These are phyloP conservation scores for Nicotiana attenuata DNA, from an alignment of 257 asterid genomes.

Conservation along the genomic window DNA sequence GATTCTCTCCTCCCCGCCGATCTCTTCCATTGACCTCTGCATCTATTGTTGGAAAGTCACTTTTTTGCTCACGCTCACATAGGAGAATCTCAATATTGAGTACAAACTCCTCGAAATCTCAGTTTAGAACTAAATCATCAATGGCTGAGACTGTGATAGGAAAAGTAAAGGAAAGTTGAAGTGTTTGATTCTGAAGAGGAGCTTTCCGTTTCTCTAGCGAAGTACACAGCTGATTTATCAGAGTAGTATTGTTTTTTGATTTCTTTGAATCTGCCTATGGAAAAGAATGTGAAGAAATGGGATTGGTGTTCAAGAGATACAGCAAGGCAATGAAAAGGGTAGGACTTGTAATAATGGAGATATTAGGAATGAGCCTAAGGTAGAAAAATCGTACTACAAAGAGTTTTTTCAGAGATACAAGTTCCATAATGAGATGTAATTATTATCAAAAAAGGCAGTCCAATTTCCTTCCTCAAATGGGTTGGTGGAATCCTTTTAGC, in stretches of 20 bases:
- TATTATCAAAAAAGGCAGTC: slow-evolving; percentile 27
- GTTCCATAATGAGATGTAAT: slow-evolving; percentile 57
- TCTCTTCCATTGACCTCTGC: too few species aligned
- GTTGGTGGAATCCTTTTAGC: too few species aligned
- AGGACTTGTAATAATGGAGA: slow-evolving; percentile 40
- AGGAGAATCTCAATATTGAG: background rate
- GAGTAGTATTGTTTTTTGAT: slow-evolving; percentile 21
- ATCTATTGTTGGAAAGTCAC: background rate
- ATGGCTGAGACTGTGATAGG: slow-evolving; percentile 56
- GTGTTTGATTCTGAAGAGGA: slow-evolving; percentile 79
- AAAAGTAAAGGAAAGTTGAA: slow-evolving; percentile 43
- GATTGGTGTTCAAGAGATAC: slow-evolving; percentile 41
- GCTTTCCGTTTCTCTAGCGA: slow-evolving; percentile 58
- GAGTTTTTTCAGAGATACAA: slow-evolving; percentile 38
- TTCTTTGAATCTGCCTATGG: slow-evolving; percentile 40
- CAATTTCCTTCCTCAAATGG: too few species aligned
- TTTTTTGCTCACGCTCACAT: slow-evolving; percentile 15
- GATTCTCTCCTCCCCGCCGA: too few species aligned
- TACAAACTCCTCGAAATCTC: slow-evolving; percentile 15
- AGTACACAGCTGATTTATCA: slow-evolving; percentile 56
- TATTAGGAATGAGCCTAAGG: slow-evolving; percentile 49
- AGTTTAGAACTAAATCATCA: slow-evolving; percentile 33
- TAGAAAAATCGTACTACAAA: slow-evolving; percentile 27
- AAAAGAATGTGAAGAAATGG: slow-evolving; percentile 37
- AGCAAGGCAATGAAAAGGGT: slow-evolving; percentile 50